A percentile compares a stretch with the other conserved stretches of the same genome.
phyloP scores from a whole-genome alignment of 179 eudicot species.

The Sideroxylon spinosum region DNA sequence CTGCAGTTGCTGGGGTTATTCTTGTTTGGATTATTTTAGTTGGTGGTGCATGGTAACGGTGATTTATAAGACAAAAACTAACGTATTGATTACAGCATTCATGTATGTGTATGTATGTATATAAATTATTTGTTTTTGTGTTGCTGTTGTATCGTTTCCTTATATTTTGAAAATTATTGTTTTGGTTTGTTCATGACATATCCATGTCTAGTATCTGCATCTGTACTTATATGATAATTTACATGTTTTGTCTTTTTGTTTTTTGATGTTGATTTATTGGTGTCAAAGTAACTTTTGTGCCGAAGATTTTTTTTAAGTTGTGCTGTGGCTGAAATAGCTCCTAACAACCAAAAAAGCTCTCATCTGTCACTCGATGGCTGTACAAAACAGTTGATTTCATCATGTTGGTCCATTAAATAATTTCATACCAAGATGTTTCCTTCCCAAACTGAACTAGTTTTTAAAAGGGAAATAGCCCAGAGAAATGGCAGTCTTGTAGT shows the following conservation, averaged over 20 bases:
- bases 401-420: not conserved
- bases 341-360: not conserved
- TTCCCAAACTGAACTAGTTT: not conserved
- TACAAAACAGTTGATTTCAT: not conserved
- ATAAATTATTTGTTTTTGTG: no score
- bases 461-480: not conserved
- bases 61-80: no score
- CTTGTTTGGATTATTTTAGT: not conserved
- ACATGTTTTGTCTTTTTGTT: not conserved
- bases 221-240: not conserved
- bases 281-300: not conserved
- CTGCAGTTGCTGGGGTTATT: not conserved
- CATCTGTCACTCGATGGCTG: not conserved
- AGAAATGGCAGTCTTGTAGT: no score
- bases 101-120: no score
- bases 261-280: not conserved
- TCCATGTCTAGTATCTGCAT: no score
- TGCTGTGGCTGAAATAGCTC: not conserved
- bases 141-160: no score
- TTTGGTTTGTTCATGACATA: no score
- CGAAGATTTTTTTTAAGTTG: not conserved
- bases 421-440: not conserved
- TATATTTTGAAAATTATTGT: no score
- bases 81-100: no score
- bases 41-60: not conserved